Percentiles rank a stretch among this genome's conserved stretches.
Evolutionary conservation across 116 monocot species (phyloP).

Genomic region (Papilionanthe hybrid): DNA sequence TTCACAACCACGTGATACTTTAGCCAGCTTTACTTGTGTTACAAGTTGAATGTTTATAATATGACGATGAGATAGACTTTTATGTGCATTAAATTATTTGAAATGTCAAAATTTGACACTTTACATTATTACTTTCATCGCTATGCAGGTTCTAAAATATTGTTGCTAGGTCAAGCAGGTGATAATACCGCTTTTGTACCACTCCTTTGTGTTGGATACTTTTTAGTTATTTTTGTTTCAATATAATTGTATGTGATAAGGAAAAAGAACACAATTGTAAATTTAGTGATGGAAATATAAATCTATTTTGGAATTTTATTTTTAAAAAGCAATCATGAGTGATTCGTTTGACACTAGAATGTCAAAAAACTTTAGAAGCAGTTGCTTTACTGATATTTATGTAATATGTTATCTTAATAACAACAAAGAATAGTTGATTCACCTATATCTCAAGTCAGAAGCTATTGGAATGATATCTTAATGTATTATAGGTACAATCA

Average conservation of each 20-base stretch:
- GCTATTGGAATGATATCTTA: not conserved
- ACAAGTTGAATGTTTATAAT: not conserved
- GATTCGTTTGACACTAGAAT: not conserved
- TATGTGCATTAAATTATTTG: not conserved
- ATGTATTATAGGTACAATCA: not conserved
- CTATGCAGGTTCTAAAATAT: not conserved
- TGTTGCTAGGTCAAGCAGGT: not conserved
- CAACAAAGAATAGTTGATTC: not conserved
- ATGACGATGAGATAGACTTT: not conserved
- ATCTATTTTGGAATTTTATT: not conserved
- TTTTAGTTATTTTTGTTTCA: not conserved
- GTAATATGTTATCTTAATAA: not conserved
- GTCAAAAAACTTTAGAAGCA: not conserved
- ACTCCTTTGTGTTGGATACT: not conserved
- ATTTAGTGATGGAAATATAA: not conserved
- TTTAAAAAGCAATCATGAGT: not conserved
- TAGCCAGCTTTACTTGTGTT: too few relatives aligned
- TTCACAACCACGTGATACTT: not conserved
- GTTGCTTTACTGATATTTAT: not conserved
- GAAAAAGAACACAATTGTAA: not conserved
- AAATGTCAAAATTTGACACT: not conserved
- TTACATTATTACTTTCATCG: not conserved
- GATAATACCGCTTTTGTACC: not conserved
- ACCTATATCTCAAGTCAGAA: not conserved
- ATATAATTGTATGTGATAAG: not conserved